Evolutionary conservation across 169 alveolate genomes (phyloP).

Genomic region (Plasmodium coatneyi): DNA sequence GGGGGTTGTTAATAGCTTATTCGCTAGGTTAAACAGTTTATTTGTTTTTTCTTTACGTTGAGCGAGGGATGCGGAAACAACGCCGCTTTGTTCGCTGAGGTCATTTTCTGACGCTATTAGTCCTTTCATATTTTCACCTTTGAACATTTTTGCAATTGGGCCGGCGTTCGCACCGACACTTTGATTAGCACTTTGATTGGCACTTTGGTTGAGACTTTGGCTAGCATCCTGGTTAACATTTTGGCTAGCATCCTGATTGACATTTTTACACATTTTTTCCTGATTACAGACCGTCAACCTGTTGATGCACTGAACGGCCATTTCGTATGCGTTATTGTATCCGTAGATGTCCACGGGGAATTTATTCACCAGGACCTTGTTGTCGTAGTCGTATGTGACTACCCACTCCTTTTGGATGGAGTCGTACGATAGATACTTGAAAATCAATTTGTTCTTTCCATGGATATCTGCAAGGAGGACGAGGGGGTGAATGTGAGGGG

Average conservation of each 20-base stretch:
- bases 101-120: conserved; percentile 3
- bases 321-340: conserved; percentile 71
- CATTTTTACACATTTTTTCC: conserved; percentile 36
- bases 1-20: conserved; percentile 1
- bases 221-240: not conserved
- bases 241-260: conserved; percentile 7
- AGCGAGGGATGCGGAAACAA: not conserved
- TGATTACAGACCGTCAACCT: conserved; percentile 54
- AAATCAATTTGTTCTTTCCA: conserved; percentile 63
- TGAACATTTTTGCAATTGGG: conserved; percentile 6
- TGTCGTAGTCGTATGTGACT: conserved; percentile 70
- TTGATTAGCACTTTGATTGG: conserved; percentile 10
- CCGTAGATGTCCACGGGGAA: conserved; percentile 71
- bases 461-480: conserved; percentile 29
- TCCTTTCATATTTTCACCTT: conserved; percentile 16
- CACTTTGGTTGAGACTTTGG: conserved; percentile 5
- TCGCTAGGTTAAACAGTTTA: conserved; percentile 9
- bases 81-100: conserved; percentile 4
- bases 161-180: not conserved
- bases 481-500: not conserved
- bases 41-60: conserved; percentile 14
- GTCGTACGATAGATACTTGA: conserved; percentile 61
- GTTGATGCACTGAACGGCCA: conserved; percentile 75
- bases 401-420: conserved; percentile 75
- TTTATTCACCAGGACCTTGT: conserved; percentile 61